Evolutionary conservation across 2,329 filamentous ascomycete species (phyloP).

Genomic region (Colletotrichum spaethianum): DNA sequence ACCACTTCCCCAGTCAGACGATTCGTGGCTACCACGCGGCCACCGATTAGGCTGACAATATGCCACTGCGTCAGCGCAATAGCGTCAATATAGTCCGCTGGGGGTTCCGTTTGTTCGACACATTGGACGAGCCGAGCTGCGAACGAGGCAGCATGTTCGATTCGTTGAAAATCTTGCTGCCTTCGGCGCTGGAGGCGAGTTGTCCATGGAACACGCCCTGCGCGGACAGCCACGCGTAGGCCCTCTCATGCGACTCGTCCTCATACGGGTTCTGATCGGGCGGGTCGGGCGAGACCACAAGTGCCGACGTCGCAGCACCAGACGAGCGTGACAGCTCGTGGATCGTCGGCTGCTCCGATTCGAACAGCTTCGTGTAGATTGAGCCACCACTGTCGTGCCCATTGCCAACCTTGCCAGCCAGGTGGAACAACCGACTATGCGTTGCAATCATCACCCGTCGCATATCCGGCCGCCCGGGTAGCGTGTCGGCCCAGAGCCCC

Average conservation of each 20-base stretch:
- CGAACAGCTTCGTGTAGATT: slow-evolving; percentile 90
- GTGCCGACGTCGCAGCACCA: slow-evolving; percentile 71
- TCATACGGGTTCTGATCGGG: slow-evolving; percentile 69
- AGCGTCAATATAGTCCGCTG: slow-evolving; percentile 81
- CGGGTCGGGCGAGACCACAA: slow-evolving; percentile 84
- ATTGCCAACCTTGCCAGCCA: slow-evolving; percentile 82
- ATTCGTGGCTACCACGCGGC: slow-evolving; percentile 87
- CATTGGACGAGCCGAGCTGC: slow-evolving; percentile 64
- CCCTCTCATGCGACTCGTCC: slow-evolving; percentile 74
- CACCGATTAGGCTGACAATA: slow-evolving; percentile 85
- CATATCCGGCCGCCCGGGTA: slow-evolving; percentile 78
- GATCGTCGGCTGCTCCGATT: slow-evolving; percentile 83
- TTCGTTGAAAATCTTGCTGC: slow-evolving; percentile 81
- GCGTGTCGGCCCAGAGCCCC: slow-evolving; percentile 85
- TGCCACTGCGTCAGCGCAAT: slow-evolving; percentile 96
- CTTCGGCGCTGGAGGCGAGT: slow-evolving; percentile 76
- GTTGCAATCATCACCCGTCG: slow-evolving; percentile 87
- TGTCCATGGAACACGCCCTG: slow-evolving; percentile 92
- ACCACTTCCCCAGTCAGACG: slow-evolving; percentile 87
- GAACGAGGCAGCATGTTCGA: slow-evolving; percentile 83
- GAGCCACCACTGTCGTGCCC: slow-evolving; percentile 86
- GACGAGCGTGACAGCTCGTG: slow-evolving; percentile 79
- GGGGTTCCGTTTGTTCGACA: slow-evolving; percentile 70
- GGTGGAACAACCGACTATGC: slow-evolving; percentile 82
- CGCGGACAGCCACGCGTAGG: slow-evolving; percentile 91